Evolutionary conservation across 2,329 filamentous ascomycete genomes (phyloP), one percentile per base, ranked within the genome.

Genomic region (Colletotrichum lini): DNA sequence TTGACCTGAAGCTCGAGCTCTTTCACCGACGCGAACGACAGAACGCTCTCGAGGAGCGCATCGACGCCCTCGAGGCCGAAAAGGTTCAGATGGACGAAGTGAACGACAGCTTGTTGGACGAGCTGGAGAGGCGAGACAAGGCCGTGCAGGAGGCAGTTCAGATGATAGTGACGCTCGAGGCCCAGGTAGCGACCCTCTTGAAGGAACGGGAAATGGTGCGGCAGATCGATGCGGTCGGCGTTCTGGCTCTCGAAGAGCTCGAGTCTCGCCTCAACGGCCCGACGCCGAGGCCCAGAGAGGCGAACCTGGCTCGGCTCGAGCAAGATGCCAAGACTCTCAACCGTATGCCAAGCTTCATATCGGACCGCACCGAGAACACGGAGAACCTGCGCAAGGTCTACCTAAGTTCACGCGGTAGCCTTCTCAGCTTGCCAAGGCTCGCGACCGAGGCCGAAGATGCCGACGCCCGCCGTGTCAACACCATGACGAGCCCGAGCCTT

Each of bases 1-100:
- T 94, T 75, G 92, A 93, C 74, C 84, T 94, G 52, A 94, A 94
- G 79, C 84, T 94, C 42, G 92, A 94, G 77, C 80, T 94, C 1
- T 93, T 88, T 75, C 91, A 94, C 77, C 87, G 91, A 8, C 86
- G 92, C 38, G 89, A 94, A 79, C 86, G 88, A 64, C 90, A 92
- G 76, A 85, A 84, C 10, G 82, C 82, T 26, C 76, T 94, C 44
- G 91, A 93, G 76, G 84, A 87, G 44, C 84, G 85, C 50, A 75
- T 91, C n/a, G 86, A 90, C 47, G 79, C 79, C 5, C 81, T 93
- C 21, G 87, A 90, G 72, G 79, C 80, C 9, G 85, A 90, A 64
- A 86, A 87, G 72, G 80, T 79, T 4, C 87, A 91, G 75, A 77
- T 89, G 62, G 84, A 87, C 69, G 85, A 89, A 18, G 84, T 91